Evolutionary conservation across 129 eudicot species (phyloP), one percentile per base, ranked within the genome.

Genomic region (Glebionis coronaria): DNA sequence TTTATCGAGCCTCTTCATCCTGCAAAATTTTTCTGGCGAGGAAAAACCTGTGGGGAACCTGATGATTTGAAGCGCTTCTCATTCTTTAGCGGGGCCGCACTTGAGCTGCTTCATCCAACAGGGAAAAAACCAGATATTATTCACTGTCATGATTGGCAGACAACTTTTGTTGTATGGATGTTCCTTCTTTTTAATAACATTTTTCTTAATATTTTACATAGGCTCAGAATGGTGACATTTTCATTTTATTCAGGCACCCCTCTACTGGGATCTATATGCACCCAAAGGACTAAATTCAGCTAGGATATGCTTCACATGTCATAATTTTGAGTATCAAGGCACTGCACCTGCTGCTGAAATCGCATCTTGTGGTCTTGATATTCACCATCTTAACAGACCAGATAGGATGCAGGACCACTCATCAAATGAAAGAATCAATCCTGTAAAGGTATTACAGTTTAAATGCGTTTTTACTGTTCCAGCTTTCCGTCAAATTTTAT

Each of bases 261-360:
- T n/a, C n/a, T n/a, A n/a, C n/a, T n/a, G n/a, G n/a, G n/a, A n/a
- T n/a, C n/a, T n/a, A 18, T 93, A 93, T 84, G 91, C 88, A n/a
- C 97, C 91, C 20, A 93, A 86, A 77, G 99, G 99, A 58, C 75
- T 93, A 64, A 86, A 89, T 71, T 88, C 99, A 56, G 97, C 99
- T 35, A 81, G 99, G 71, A 81, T 93, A 59, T 93, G 97, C 76
- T 93, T 93, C 73, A 93, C 99, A 38, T 93, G 99, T 73, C 99
- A 93, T 80, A 93, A 93, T 85, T 93, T 93, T 44, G 97, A 93
- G 84, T 93, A 93, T 75, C 99, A 93, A 53, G 99, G 99, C 31
- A 76, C 83, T 80, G 90, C 99, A 21, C 86, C 92, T 53, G n/a
- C n/a, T n/a, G n/a, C n/a, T n/a, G n/a, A n/a, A n/a, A n/a, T n/a